These are phyloP conservation scores for Rhododendron kiyosumense DNA, from an alignment of 148 eudicot species.

Conservation along the genomic window DNA sequence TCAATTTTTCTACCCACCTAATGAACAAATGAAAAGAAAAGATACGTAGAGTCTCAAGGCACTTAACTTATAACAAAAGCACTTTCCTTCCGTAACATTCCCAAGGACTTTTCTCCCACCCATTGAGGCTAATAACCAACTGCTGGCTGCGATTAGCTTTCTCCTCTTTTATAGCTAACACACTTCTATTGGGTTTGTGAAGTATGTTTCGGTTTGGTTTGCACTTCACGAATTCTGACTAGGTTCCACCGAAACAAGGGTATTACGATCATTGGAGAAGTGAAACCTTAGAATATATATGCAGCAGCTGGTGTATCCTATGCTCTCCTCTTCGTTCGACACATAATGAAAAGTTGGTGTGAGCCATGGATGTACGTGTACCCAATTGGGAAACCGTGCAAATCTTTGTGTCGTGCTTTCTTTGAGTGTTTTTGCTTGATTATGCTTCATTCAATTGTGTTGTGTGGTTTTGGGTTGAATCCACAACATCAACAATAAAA, in stretches of 20 bases:
- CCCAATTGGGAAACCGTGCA: background rate
- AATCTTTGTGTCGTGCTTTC: background rate
- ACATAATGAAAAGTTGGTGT: background rate
- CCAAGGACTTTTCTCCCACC: background rate
- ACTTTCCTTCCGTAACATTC: background rate
- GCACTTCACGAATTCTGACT: background rate
- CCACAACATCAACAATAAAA: background rate
- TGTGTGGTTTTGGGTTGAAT: background rate
- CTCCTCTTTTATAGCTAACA: background rate
- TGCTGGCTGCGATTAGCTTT: background rate
- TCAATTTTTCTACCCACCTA: background rate
- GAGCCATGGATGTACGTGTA: background rate
- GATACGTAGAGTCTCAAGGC: background rate
- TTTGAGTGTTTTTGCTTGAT: background rate
- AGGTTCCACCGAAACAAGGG: background rate
- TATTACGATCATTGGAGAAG: background rate
- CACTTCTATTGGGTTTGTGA: background rate
- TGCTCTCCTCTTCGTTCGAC: background rate
- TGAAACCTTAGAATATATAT: background rate
- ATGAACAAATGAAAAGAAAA: background rate
- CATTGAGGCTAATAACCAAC: background rate
- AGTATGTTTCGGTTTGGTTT: background rate
- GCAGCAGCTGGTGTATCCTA: background rate
- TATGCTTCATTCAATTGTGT: background rate
- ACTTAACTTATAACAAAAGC: background rate